phyloP scores from a whole-genome alignment of 2,329 filamentous ascomycete species.

The Fusarium sp. region DNA sequence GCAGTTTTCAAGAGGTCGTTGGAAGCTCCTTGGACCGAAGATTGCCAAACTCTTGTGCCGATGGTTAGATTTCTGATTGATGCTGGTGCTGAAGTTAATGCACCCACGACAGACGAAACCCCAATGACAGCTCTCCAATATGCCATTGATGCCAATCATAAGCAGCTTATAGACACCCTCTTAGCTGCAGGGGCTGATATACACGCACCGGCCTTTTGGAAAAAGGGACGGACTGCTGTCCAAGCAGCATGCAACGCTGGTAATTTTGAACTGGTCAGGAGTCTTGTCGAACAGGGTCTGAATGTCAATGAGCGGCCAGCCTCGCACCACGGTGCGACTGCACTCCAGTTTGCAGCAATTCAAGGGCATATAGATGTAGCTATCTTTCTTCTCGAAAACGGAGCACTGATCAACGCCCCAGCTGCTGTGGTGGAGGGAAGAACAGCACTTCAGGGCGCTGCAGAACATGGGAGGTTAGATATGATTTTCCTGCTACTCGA shows the following conservation, averaged over 20 bases:
- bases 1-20: no score
- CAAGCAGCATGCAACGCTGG: not conserved
- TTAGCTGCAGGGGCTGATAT: not conserved
- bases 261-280: not conserved
- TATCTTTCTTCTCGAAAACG: not conserved
- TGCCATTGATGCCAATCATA: not conserved
- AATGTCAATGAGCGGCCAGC: not conserved
- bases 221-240: not conserved
- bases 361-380: not conserved
- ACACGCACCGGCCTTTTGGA: not conserved
- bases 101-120: fast-evolving
- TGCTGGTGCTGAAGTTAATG: not conserved
- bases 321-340: not conserved
- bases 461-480: not conserved
- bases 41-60: no score
- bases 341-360: not conserved
- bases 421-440: not conserved
- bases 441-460: not conserved
- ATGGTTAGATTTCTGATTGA: not conserved
- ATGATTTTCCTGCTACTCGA: not conserved
- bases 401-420: not conserved
- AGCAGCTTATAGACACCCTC: not conserved
- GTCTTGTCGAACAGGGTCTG: not conserved
- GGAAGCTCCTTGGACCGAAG: no score
- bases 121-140: not conserved